Conservation (phyloP, 352 stramenopile species). For the Pythium apleroticum region DNA sequence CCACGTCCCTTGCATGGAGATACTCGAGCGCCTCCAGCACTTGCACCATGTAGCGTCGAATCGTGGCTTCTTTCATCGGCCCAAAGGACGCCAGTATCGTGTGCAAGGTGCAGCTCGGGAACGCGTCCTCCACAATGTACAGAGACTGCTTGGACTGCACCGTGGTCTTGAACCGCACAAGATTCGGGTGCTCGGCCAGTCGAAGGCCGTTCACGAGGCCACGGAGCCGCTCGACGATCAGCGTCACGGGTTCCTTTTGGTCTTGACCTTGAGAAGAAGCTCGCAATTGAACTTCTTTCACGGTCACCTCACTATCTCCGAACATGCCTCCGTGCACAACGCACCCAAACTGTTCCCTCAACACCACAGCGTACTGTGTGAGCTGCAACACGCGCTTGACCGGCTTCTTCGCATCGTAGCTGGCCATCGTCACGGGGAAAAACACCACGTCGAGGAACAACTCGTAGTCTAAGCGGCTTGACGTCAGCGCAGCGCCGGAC, state of each 20-base stretch:
- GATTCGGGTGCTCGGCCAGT: conserved; percentile 45
- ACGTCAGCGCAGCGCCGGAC: conserved; percentile 1
- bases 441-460: conserved; percentile 60
- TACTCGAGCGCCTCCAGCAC: conserved; percentile 49
- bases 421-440: conserved; percentile 36
- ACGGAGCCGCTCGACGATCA: conserved; percentile 20
- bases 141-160: conserved; percentile 35
- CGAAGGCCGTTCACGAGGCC: conserved; percentile 39
- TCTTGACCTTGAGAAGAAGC: neutral
- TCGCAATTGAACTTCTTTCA: conserved; percentile 17
- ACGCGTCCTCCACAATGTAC: conserved; percentile 38
- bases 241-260: neutral
- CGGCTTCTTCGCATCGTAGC: neutral
- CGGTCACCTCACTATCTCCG: neutral
- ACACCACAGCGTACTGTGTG: conserved; percentile 12
- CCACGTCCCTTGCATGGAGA: conserved; percentile 45
- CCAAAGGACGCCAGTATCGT: conserved; percentile 73
- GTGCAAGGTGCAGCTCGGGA: conserved; percentile 45
- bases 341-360: neutral
- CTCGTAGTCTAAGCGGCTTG: conserved; percentile 33
- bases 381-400: neutral
- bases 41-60: conserved; percentile 66
- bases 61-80: conserved; percentile 68
- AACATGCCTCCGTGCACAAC: conserved; percentile 7
- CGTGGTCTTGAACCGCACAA: conserved; percentile 39